A percentile compares a stretch with the other conserved stretches of the same genome.
Conservation (phyloP, 352 stramenopile genomes). For the Aphanomyces invadans region DNA sequence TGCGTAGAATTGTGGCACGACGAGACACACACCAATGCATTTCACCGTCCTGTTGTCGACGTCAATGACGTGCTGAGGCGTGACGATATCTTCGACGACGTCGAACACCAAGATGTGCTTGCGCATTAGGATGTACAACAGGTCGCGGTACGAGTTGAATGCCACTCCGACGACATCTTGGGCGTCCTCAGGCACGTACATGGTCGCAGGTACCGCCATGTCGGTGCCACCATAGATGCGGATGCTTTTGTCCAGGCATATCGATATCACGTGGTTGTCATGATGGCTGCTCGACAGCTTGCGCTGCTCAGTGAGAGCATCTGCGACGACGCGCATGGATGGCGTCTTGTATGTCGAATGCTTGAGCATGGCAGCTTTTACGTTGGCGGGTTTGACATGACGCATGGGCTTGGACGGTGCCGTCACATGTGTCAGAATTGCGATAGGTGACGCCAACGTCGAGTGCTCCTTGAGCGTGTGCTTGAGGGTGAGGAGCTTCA, state of each 20-base stretch:
- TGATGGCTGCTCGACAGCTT: constrained; percentile 13
- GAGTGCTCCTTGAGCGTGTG: constrained; percentile 65
- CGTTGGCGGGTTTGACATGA: background rate
- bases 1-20: background rate
- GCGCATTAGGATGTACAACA: constrained; percentile 54
- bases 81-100: constrained; percentile 9
- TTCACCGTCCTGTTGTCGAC: constrained; percentile 21
- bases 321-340: background rate
- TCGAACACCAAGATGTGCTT: constrained; percentile 37
- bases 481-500: constrained; percentile 54
- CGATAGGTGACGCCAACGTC: constrained; percentile 45
- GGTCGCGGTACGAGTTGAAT: constrained; percentile 40
- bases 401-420: constrained; percentile 9
- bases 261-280: constrained; percentile 41
- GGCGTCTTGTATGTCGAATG: background rate
- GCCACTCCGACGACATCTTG: constrained; percentile 48
- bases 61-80: background rate
- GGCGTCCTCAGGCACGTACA: constrained; percentile 63
- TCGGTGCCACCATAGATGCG: constrained; percentile 43
- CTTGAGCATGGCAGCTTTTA: background rate
- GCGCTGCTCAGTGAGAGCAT: background rate
- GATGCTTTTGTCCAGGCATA: constrained; percentile 59
- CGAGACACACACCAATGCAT: constrained; percentile 4
- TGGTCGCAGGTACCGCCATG: constrained; percentile 47
- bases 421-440: constrained; percentile 41